These are phyloP conservation scores for Canavalia gladiata DNA, from an alignment of 306 rosid species.

Conservation along the genomic window DNA sequence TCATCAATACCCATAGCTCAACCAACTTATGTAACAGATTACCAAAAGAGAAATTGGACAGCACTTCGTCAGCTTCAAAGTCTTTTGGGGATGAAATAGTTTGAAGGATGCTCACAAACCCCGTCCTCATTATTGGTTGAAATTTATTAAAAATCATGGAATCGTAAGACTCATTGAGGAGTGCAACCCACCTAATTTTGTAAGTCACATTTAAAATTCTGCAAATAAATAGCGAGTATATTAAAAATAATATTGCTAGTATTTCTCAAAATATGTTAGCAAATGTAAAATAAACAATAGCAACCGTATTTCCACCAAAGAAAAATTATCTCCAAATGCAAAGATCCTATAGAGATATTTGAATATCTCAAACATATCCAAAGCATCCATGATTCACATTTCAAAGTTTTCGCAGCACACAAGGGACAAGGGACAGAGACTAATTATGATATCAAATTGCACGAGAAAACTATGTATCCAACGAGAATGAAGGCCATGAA, in stretches of 20 bases:
- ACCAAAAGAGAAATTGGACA: not conserved
- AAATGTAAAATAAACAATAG: not conserved
- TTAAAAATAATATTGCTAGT: not conserved
- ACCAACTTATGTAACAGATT: not conserved
- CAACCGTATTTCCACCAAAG: not conserved
- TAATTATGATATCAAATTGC: conserved; percentile 21
- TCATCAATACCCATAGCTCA: not conserved
- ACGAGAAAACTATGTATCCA: not conserved
- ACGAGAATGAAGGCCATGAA: not conserved
- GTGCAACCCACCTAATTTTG: too few relatives aligned
- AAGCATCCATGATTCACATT: conserved; percentile 31
- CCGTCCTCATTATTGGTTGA: too few relatives aligned
- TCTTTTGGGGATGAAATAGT: not conserved
- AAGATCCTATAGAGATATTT: not conserved
- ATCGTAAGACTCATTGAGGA: too few relatives aligned
- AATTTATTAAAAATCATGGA: too few relatives aligned
- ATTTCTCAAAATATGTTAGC: not conserved
- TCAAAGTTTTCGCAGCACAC: not conserved
- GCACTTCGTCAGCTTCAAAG: not conserved
- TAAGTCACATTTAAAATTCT: not conserved
- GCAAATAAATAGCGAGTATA: not conserved
- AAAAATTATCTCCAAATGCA: conserved; percentile 9
- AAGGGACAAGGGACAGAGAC: not conserved
- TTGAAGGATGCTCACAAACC: too few relatives aligned
- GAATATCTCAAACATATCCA: conserved; percentile 21